phyloP scores from a whole-genome alignment of 1,284 basidiomycete genomes.

The Cutaneotrichosporon dermatis region DNA sequence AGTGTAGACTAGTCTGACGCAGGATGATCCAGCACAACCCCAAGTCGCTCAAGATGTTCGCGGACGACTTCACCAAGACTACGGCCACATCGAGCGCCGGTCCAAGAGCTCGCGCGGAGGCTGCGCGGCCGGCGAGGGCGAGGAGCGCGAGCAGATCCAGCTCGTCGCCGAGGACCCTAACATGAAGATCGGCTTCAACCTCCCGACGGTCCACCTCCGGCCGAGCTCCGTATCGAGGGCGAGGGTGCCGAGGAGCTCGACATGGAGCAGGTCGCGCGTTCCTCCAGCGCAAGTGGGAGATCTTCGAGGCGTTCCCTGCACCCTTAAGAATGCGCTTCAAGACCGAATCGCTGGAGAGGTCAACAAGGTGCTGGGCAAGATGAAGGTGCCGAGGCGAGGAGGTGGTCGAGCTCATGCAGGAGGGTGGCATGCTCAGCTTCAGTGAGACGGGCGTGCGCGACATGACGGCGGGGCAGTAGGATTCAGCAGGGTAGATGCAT shows the following conservation, averaged over 20 bases:
- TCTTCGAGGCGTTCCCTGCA: slow-evolving; percentile 71
- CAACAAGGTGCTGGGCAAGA: slow-evolving; percentile 81
- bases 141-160: slow-evolving; percentile 82
- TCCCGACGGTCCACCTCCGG: slow-evolving; percentile 95
- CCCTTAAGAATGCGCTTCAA: slow-evolving; percentile 73
- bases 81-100: slow-evolving; percentile 70
- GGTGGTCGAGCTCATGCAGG: slow-evolving; percentile 58
- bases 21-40: slow-evolving; percentile 70
- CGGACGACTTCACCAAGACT: slow-evolving; percentile 88
- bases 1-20: slow-evolving; percentile 2
- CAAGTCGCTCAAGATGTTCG: slow-evolving; percentile 73
- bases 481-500: no score
- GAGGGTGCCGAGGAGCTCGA: slow-evolving; percentile 77
- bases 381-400: slow-evolving; percentile 83
- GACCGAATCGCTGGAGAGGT: slow-evolving; percentile 71
- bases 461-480: slow-evolving; percentile 29
- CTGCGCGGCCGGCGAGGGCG: slow-evolving; percentile 46
- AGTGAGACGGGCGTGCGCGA: slow-evolving; percentile 39
- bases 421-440: slow-evolving; percentile 50
- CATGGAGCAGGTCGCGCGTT: slow-evolving; percentile 79
- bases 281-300: slow-evolving; percentile 85
- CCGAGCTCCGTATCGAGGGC: slow-evolving; percentile 72
- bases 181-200: slow-evolving; percentile 76
- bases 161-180: slow-evolving; percentile 84
- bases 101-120: slow-evolving; percentile 61